Base-by-base conservation (phyloP, 768 basidiomycete species). In the Amanita pallidorosea region DNA sequence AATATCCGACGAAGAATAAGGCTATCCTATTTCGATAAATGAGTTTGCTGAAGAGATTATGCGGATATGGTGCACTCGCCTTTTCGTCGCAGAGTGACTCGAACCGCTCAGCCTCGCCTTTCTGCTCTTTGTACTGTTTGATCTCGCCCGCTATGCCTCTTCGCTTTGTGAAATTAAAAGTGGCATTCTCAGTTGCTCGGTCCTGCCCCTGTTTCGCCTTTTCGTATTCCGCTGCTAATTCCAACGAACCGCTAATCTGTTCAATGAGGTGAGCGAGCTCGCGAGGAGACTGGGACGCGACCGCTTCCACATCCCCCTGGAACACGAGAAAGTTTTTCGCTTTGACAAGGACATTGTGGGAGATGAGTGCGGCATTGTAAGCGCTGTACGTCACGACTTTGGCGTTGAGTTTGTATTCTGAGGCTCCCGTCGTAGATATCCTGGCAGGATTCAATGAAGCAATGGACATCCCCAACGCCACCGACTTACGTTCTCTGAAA, bases 321-420 rank as follows among this genome's bases (percentile, higher is more conserved):
- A 99, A 98, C 9, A 98, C 96, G 47, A 98, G 83, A 61, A 98
- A 99, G 70, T 98, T 98, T 72, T 97, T 97, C 11, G 96, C 96
- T 68, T 96, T 97, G 60, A 98, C 93, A 43, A 98, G 87, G 60
- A 99, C 90, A 60, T 97, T 96, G 61, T 96, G 93, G 6, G 76
- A 71, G 51, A 87, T 75, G 22, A 99, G 83, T 11, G 89, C 87
- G 5, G 83, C 73, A 54, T 96, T 96, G 72, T 98, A 99, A 1
- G 80, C 79, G 11, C 83, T 76, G 64, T 94, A 94, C 0, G 92
- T 86, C 49, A 96, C 89, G 20, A 79, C 71, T 58, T 76, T 80
- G 54, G 72, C 70, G 65, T 98, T 92, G 43, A 98, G 76, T 58
- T 79, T 83, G 69, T 98, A 99, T 59, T 96, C 92, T 5, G 92